A percentile compares a stretch with the other conserved stretches of the same genome.
These are phyloP conservation scores for Toxicodendron radicans DNA, from an alignment of 345 rosid species.

Conservation along the genomic window DNA sequence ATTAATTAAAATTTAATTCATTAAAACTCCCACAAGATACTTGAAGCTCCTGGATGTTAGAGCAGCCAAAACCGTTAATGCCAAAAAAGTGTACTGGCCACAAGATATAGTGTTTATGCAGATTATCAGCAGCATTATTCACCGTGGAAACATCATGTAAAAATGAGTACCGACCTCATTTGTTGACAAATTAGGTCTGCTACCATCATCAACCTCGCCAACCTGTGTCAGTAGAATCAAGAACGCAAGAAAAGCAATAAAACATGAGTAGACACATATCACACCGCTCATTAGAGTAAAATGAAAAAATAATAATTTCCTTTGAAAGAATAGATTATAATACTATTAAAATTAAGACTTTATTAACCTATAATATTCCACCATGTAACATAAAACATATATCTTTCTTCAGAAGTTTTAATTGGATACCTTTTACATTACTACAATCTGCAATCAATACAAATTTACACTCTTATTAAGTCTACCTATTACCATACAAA, in stretches of 20 bases:
- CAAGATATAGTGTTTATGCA: not conserved
- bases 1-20: not conserved
- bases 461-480: too few relatives aligned
- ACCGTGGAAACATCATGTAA: not conserved
- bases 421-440: not conserved
- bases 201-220: slow-evolving; percentile 35
- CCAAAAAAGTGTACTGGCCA: not conserved
- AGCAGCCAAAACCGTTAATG: not conserved
- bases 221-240: slow-evolving; percentile 35
- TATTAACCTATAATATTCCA: not conserved
- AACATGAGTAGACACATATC: not conserved
- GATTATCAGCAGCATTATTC: not conserved
- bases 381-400: not conserved
- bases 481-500: too few relatives aligned
- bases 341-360: not conserved
- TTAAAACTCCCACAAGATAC: not conserved
- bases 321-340: not conserved
- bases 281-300: not conserved
- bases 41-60: not conserved
- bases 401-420: not conserved
- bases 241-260: not conserved
- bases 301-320: not conserved
- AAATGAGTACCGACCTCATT: slow-evolving; percentile 57
- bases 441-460: too few relatives aligned
- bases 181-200: slow-evolving; percentile 40